Evolutionary conservation across 2,329 filamentous ascomycete genomes (phyloP).

Genomic region (Penicillium sp.): DNA sequence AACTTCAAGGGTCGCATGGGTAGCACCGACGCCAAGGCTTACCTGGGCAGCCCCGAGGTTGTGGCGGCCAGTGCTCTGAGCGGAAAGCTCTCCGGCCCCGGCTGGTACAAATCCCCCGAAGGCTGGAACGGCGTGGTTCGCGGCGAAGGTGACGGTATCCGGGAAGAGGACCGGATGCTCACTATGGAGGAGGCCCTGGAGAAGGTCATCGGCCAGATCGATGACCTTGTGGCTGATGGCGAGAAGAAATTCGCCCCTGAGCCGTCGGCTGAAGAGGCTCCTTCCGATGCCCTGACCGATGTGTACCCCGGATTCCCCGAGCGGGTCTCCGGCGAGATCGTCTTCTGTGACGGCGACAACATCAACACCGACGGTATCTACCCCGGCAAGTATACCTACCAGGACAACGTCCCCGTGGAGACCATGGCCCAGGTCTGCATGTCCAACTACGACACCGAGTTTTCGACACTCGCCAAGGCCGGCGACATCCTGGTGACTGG

Average conservation of each 20-base stretch:
- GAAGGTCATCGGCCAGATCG: constrained; percentile 67
- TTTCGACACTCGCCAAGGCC: constrained; percentile 60
- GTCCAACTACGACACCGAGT: constrained; percentile 84
- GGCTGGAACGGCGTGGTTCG: constrained; percentile 61
- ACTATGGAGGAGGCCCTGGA: constrained; percentile 69
- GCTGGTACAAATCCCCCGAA: constrained; percentile 71
- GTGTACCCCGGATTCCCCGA: constrained; percentile 85
- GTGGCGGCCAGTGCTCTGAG: constrained; percentile 83
- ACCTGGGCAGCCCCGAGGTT: constrained; percentile 84
- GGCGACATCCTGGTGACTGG: constrained; percentile 82
- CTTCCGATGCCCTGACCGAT: constrained; percentile 52
- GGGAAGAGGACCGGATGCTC: constrained; percentile 62
- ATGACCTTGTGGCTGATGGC: constrained; percentile 57
- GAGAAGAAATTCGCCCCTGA: constrained; percentile 47
- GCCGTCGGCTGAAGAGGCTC: constrained; percentile 16
- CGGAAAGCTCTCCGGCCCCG: constrained; percentile 61
- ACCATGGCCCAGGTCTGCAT: constrained; percentile 89
- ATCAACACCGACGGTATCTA: constrained; percentile 94
- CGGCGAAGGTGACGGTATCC: constrained; percentile 68
- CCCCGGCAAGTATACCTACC: constrained; percentile 87
- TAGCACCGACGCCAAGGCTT: constrained; percentile 72
- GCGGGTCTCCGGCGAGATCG: constrained; percentile 77
- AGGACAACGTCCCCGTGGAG: constrained; percentile 72
- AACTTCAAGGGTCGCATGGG: constrained; percentile 95
- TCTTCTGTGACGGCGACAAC: constrained; percentile 83